These are phyloP conservation scores for Petunia secreta DNA, from an alignment of 257 asterid genomes.

Conservation along the genomic window DNA sequence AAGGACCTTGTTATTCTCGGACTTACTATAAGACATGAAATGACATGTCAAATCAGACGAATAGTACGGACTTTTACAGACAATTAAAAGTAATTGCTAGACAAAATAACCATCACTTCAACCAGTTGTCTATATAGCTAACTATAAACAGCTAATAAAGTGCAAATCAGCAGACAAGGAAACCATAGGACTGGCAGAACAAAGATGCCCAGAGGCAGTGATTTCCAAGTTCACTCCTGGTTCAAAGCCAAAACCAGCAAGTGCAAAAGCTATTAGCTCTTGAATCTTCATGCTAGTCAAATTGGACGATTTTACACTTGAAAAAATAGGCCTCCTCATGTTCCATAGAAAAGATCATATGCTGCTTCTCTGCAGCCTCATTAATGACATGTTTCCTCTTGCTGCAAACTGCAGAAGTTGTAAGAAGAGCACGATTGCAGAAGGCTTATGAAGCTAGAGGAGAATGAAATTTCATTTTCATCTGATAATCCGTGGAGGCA, in stretches of 20 bases:
- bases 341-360: background rate
- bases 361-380: constrained; percentile 2
- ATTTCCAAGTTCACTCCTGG: background rate
- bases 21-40: constrained; percentile 47
- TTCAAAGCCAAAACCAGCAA: constrained; percentile 4
- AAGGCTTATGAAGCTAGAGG: background rate
- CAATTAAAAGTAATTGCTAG: background rate
- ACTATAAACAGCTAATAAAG: background rate
- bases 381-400: background rate
- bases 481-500: background rate
- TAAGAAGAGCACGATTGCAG: background rate
- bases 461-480: background rate
- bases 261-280: background rate
- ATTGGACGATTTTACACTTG: background rate
- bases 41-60: background rate
- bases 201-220: background rate
- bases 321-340: constrained; percentile 16
- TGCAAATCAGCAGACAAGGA: constrained; percentile 6
- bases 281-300: background rate
- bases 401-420: background rate
- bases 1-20: constrained; percentile 68
- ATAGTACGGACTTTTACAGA: background rate
- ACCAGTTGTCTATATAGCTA: background rate
- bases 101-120: background rate
- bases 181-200: background rate